Conservation (phyloP, 306 rosid species). For the Fragaria nilgerrensis region DNA sequence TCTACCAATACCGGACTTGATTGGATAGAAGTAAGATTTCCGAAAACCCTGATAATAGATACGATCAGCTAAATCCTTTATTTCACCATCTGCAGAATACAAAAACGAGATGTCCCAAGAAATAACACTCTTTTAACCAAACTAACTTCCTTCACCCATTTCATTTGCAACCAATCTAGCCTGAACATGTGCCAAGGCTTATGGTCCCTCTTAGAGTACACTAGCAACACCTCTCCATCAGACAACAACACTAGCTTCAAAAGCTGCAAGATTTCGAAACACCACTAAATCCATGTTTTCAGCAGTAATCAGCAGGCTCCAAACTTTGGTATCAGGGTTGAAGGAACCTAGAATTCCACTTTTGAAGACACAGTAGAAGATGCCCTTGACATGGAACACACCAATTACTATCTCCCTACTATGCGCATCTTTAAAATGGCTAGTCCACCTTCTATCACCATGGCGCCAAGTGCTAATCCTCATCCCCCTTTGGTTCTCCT, state of each 20-base stretch:
- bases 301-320: neutral
- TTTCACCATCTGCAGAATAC: neutral
- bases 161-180: slow-evolving; percentile 11
- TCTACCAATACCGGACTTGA: neutral
- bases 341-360: slow-evolving; percentile 7
- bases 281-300: neutral
- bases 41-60: neutral
- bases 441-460: slow-evolving; percentile 2
- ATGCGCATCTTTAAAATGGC: neutral
- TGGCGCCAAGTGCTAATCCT: neutral
- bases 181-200: slow-evolving; percentile 12
- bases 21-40: neutral
- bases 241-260: neutral
- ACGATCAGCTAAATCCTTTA: slow-evolving; percentile 2
- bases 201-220: neutral
- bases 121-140: slow-evolving; percentile 9
- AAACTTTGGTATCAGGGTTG: neutral
- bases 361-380: slow-evolving; percentile 1
- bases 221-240: slow-evolving; percentile 3
- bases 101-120: slow-evolving; percentile 1
- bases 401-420: neutral
- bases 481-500: neutral
- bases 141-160: slow-evolving; percentile 6
- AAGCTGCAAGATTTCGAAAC: neutral
- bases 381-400: slow-evolving; percentile 3